Percentiles rank a stretch among this genome's conserved stretches.
Evolutionary conservation across 495 filamentous ascomycete genomes (phyloP).

Genomic region (Podospora pseudocomata): DNA sequence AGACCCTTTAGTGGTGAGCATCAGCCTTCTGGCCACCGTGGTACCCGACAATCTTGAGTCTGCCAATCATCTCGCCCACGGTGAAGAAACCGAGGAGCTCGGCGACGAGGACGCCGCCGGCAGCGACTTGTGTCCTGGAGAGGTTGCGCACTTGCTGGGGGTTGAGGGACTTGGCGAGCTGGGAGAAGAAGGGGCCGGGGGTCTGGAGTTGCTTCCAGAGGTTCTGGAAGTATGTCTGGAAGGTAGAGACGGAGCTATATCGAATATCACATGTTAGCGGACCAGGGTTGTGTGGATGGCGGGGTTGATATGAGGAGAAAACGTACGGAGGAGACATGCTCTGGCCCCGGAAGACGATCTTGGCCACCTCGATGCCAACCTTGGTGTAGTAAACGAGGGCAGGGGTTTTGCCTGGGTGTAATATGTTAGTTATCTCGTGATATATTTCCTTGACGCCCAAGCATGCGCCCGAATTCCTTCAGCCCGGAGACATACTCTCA

Average conservation of each 20-base stretch:
- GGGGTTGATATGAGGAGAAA: neutral
- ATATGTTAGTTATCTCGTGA: neutral
- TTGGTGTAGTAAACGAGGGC: constrained; percentile 83
- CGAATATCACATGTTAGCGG: constrained; percentile 2
- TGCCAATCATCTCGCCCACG: constrained; percentile 92
- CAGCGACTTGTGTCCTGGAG: constrained; percentile 60
- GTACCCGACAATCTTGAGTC: constrained; percentile 92
- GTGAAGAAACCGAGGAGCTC: constrained; percentile 97
- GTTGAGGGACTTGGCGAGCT: constrained; percentile 40
- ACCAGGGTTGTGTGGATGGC: neutral
- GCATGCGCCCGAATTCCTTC: constrained; percentile 32
- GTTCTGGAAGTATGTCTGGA: constrained; percentile 84
- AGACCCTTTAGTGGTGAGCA: constrained; percentile 56
- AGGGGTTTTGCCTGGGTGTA: constrained; percentile 69
- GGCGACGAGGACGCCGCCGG: constrained; percentile 71
- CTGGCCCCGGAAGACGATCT: constrained; percentile 81
- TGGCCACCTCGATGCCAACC: constrained; percentile 81
- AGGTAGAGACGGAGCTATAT: constrained; percentile 65
- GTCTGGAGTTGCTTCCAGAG: constrained; percentile 63
- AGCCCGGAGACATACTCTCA: constrained; percentile 60
- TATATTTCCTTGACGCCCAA: neutral
- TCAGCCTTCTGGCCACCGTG: constrained; percentile 56
- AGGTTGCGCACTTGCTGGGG: constrained; percentile 65
- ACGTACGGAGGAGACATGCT: constrained; percentile 94
- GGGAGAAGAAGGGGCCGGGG: constrained; percentile 50